phyloP scores from a whole-genome alignment of 768 basidiomycete genomes.

The Solioccasus polychromus region DNA sequence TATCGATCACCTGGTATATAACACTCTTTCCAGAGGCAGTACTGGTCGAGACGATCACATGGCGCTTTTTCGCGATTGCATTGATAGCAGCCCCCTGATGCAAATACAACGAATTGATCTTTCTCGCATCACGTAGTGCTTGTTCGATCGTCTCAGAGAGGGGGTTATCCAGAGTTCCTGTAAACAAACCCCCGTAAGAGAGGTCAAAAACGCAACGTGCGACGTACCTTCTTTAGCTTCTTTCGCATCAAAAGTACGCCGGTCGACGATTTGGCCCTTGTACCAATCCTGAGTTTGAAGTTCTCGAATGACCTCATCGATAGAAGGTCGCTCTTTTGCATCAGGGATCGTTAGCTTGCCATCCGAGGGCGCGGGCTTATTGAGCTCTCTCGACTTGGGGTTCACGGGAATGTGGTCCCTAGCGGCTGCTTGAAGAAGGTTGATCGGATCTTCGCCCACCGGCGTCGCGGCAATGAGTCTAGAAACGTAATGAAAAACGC shows the following conservation, averaged over 20 bases:
- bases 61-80: slow-evolving; percentile 50
- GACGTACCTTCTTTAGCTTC: slow-evolving; percentile 48
- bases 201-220: not conserved
- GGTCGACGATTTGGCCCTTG: slow-evolving; percentile 61
- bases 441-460: slow-evolving; percentile 55
- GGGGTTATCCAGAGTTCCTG: slow-evolving; percentile 50
- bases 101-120: slow-evolving; percentile 61
- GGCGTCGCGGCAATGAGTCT: slow-evolving; percentile 61
- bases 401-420: slow-evolving; percentile 70
- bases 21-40: slow-evolving; percentile 90
- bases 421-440: slow-evolving; percentile 63
- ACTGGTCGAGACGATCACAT: slow-evolving; percentile 87
- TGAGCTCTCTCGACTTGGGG: slow-evolving; percentile 32
- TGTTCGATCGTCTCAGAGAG: slow-evolving; percentile 54
- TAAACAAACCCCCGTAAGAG: not conserved
- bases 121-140: slow-evolving; percentile 56
- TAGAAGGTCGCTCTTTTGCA: slow-evolving; percentile 53
- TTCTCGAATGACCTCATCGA: slow-evolving; percentile 57
- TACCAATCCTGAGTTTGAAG: slow-evolving; percentile 63
- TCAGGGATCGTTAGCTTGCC: slow-evolving; percentile 33
- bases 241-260: slow-evolving; percentile 52
- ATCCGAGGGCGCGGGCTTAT: not conserved
- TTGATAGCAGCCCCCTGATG: slow-evolving; percentile 75
- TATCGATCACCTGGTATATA: slow-evolving; percentile 66
- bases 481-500: not conserved